Evolutionary conservation across 192 early-diverging fungal species (phyloP), one percentile per base, ranked within the genome.

Genomic region (Backusella liffmaniae): DNA sequence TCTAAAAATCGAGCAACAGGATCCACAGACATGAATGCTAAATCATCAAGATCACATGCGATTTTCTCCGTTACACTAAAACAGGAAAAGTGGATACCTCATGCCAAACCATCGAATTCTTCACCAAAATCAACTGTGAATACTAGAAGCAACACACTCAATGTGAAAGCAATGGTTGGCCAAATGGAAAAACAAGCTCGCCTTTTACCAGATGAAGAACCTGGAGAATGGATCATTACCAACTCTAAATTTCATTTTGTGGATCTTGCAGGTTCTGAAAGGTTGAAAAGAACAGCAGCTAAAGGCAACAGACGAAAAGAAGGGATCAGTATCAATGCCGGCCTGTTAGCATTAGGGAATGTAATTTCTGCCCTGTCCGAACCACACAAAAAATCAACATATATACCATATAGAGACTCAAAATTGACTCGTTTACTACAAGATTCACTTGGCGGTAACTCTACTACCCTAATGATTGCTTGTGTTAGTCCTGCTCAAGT

Each of bases 351-450:
- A 1, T 89, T 99, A 34, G 98, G 97, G 72, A 99, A 99, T 78
- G 97, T 98, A 32, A 99, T 99, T 68, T 96, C 94, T n/a, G 96
- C 96, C 0, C 86, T 99, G n/a, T 93, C 94, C 23, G 97, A 97
- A 76, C 78, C 86, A n/a, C 13, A 75, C 5, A 85, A 84, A 66
- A 86, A 88, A 49, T 74, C 79, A 29, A 83, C 84, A 10, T 95
- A 98, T 76, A 88, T 99, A 23, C 98, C 98, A 1, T 99, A 98
- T 77, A 91, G 98, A 42, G 97, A 99, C 80, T 95, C 93, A n/a
- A 99, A 99, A 78, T 87, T 99, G 7, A 99, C 98, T 1, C 88
- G 96, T 21, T 86, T 99, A 87, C 89, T 99, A 62, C 96, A 98
- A 81, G 98, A 99, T 83, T 94, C 92, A 36, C 85, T 98, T 67